Evolutionary conservation across 345 rosid species (phyloP), one percentile per base, ranked within the genome.

Genomic region (Euphorbia tirucalli): DNA sequence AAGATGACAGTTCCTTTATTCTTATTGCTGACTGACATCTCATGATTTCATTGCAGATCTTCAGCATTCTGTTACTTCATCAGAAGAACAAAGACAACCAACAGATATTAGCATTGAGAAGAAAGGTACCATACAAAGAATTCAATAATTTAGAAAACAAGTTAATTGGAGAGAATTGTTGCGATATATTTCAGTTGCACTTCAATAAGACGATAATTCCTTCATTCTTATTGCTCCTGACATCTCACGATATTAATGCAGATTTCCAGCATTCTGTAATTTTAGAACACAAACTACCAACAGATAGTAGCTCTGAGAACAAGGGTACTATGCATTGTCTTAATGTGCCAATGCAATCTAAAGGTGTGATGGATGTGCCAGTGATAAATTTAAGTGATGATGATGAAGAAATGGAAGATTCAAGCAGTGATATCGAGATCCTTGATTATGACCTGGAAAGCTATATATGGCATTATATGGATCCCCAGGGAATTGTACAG

Each of bases 401-500:
- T 11, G 87, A 85, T 37, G 90, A 80, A 68, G 89, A 80, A 70
- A 71, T 73, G 0, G 74, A 71, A 24, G 80, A 77, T 66, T 79
- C 75, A 11, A 60, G 25, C 30, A 68, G 37, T 43, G 76, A 65
- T 43, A 21, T 50, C 4, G 44, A 73, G 75, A 72, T 1, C 64
- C 27, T 14, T 11, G 73, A 68, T 46, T 39, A 39, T 22, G 78
- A 70, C 30, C 70, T 66, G 6, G 78, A 58, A 69, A 74, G 80
- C 66, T 16, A 35, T 44, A 75, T 80, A 27, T 93, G 98, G 96
- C 66, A 77, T 74, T 93, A 91, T 73, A 21, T 44, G 65, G 96
- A 93, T 79, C 98, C 96, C 15, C 82, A 67, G 21, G 96, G 97
- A 28, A 19, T 13, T 24, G 27, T 71, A 46, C 97, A 80, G 11